Base-by-base conservation (phyloP, 768 basidiomycete genomes). In the Aureoboletus auriporus region DNA sequence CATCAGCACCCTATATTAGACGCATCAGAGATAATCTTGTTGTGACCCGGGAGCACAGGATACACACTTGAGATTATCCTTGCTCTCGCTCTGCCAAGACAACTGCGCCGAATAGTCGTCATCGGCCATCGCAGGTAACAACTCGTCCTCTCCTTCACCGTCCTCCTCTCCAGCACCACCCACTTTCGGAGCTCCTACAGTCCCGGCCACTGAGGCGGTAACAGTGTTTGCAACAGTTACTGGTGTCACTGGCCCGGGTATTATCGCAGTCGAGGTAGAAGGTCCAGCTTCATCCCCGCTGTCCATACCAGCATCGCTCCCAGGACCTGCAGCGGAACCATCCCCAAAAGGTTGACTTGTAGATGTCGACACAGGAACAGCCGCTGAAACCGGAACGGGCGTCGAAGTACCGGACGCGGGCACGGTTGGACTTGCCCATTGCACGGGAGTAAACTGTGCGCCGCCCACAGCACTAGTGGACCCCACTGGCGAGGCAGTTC, bases 71-170 rank as follows among this genome's bases (percentile, higher is more conserved):
- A 91, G 70, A 61, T 92, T 91, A 61, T 89, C 88, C 56, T 91
- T 91, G 39, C 88, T 88, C 71, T 91, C 88, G 53, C 86, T 89
- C 68, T 90, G 84, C 80, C 83, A 90, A 5, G 83, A 84, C 46
- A 84, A 63, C 57, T 90, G 89, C 2, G 87, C 86, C 10, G 88
- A 89, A 64, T 89, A 91, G 54, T 91, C 89, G 52, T 91, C 89
- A 52, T 92, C 89, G 2, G 88, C 89, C 89, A 91, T 90, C 8
- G 85, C 86, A 38, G 87, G 86, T 30, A 89, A 62, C 37, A 88
- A 63, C 54, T 91, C 87, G 49, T 91, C 89, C 42, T 90, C 88
- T 9, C 77, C 86, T 49, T 84, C 89, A 0, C 69, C 86, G n/a
- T 85, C 77, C 41, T 76, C 78, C 30, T 74, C 61, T 34, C 50